phyloP scores from a whole-genome alignment of 768 basidiomycete species.

The Xerocomus brunneocitrinus region DNA sequence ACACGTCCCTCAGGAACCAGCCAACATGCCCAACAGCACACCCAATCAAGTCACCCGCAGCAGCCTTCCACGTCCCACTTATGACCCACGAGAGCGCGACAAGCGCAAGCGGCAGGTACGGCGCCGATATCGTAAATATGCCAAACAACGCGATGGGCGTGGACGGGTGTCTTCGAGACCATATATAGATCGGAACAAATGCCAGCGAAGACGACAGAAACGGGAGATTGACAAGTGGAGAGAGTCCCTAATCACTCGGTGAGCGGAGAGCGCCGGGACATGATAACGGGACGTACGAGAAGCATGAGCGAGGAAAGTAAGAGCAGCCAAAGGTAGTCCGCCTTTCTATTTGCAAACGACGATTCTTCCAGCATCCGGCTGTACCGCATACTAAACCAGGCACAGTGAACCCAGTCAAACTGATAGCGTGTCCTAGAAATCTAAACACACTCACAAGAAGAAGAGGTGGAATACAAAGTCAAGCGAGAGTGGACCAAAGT shows the following conservation, averaged over 20 bases:
- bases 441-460: constrained; percentile 75
- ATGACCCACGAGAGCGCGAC: constrained; percentile 83
- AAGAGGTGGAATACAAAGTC: constrained; percentile 97
- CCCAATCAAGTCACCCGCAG: constrained; percentile 76
- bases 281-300: constrained; percentile 49
- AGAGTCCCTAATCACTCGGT: constrained; percentile 50
- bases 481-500: constrained; percentile 89
- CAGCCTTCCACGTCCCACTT: constrained; percentile 80
- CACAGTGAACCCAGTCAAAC: not conserved
- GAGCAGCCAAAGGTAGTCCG: constrained; percentile 95
- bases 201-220: constrained; percentile 92
- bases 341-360: constrained; percentile 83
- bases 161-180: constrained; percentile 91
- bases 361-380: constrained; percentile 96
- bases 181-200: constrained; percentile 94
- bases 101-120: constrained; percentile 90
- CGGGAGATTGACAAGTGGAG: constrained; percentile 85
- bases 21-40: constrained; percentile 84
- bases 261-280: not conserved
- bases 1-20: constrained; percentile 83
- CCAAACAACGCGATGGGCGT: constrained; percentile 97
- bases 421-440: not conserved
- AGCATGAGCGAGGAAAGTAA: constrained; percentile 81
- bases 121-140: constrained; percentile 89
- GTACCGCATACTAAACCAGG: constrained; percentile 80